Percentiles rank a stretch among this genome's conserved stretches.
phyloP scores from a whole-genome alignment of 1,139 yeast species.

The Hansenula lynferdii region DNA sequence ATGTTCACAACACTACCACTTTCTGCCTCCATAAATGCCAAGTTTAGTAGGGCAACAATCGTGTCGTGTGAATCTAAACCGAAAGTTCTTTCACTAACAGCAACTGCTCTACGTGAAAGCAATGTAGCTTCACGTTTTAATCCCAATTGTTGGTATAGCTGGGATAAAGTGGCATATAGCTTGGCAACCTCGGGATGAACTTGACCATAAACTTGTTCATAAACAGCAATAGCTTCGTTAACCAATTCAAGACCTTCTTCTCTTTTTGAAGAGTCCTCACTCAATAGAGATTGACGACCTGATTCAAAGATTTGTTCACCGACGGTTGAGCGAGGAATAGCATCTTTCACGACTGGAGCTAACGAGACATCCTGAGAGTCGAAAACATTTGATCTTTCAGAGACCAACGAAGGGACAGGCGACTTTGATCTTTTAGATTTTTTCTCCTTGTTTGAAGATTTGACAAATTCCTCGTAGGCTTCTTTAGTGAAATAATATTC shows the following conservation, averaged over 20 bases:
- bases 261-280: constrained; percentile 32
- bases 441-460: constrained; percentile 22
- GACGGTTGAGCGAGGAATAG: constrained; percentile 59
- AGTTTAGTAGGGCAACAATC: constrained; percentile 64
- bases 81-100: constrained; percentile 69
- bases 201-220: constrained; percentile 81
- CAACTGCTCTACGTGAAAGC: constrained; percentile 67
- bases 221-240: constrained; percentile 64
- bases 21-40: constrained; percentile 67
- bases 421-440: constrained; percentile 34
- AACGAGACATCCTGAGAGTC: constrained; percentile 61
- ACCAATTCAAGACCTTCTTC: constrained; percentile 54
- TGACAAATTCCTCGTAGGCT: constrained; percentile 34
- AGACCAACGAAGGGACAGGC: constrained; percentile 25
- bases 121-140: constrained; percentile 55
- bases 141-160: constrained; percentile 60
- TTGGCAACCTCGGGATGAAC: constrained; percentile 78
- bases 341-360: constrained; percentile 69
- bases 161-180: constrained; percentile 61
- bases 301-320: constrained; percentile 78
- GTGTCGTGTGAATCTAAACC: constrained; percentile 84
- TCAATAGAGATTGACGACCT: constrained; percentile 47
- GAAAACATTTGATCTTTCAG: constrained; percentile 32
- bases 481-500: constrained; percentile 37
- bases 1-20: constrained; percentile 59